A percentile compares a stretch with the other conserved stretches of the same genome.
These are phyloP conservation scores for Populus hybrid DNA, from an alignment of 441 rosid genomes.

Conservation along the genomic window DNA sequence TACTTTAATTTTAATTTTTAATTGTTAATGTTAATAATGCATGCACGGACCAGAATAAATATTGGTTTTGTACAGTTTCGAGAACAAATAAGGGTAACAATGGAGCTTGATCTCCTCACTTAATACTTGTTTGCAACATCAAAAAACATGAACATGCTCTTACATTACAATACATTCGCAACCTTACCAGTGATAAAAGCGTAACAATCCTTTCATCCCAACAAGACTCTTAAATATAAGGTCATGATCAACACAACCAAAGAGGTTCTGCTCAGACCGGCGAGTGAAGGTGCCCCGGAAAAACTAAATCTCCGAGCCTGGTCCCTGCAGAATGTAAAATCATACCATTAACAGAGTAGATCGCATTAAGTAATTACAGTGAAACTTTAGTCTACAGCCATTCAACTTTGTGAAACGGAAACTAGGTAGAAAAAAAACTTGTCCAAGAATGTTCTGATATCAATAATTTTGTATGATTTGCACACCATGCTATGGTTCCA, in stretches of 20 bases:
- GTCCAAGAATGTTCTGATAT: not conserved
- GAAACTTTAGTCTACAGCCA: not conserved
- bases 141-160: not conserved
- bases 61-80: not conserved
- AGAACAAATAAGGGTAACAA: not conserved
- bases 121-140: not conserved
- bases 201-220: constrained; percentile 6
- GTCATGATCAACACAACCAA: constrained; percentile 22
- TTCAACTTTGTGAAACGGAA: not conserved
- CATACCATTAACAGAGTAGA: not conserved
- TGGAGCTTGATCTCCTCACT: not conserved
- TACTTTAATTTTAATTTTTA: too few species aligned
- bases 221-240: constrained; percentile 17
- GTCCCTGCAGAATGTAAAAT: constrained; percentile 45
- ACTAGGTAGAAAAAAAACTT: not conserved
- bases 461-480: not conserved
- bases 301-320: constrained; percentile 64
- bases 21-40: too few species aligned
- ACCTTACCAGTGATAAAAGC: constrained; percentile 17
- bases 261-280: constrained; percentile 25
- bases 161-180: not conserved
- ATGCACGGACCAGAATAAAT: too few species aligned
- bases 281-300: constrained; percentile 40
- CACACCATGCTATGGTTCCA: not conserved
- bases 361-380: not conserved